phyloP scores from a whole-genome alignment of 495 filamentous ascomycete genomes.

The Xylaria bambusicola region DNA sequence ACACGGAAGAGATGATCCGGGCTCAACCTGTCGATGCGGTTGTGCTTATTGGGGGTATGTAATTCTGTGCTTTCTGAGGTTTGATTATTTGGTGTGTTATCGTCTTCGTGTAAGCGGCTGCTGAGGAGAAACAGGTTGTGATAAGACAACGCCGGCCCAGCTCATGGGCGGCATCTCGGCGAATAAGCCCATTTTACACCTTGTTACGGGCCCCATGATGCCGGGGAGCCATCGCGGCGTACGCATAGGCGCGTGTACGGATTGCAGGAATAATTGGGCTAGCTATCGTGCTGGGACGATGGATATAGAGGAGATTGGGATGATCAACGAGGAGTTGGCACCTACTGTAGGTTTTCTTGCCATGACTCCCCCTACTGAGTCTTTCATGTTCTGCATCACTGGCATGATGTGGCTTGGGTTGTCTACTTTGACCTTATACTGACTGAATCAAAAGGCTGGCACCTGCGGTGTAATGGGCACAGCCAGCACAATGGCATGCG shows the following conservation, averaged over 20 bases:
- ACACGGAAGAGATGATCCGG: constrained; percentile 70
- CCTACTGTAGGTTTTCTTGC: constrained; percentile 53
- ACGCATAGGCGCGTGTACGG: constrained; percentile 66
- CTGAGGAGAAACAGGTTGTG: constrained; percentile 50
- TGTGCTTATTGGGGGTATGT: constrained; percentile 63
- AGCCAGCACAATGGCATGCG: constrained; percentile 69
- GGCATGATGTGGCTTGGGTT: background rate
- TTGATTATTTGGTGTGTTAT: background rate
- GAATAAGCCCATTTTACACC: constrained; percentile 64
- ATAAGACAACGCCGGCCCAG: constrained; percentile 70
- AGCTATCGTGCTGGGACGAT: constrained; percentile 60
- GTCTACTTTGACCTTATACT: background rate
- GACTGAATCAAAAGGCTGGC: constrained; percentile 48
- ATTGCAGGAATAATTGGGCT: constrained; percentile 69
- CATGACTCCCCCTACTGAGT: no score
- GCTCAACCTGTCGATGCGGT: constrained; percentile 66
- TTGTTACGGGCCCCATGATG: constrained; percentile 70
- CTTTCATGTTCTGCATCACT: no score
- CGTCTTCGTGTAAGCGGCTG: background rate
- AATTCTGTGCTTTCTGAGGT: background rate
- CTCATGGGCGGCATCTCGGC: constrained; percentile 71
- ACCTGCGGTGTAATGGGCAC: constrained; percentile 74
- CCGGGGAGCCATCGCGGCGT: constrained; percentile 60
- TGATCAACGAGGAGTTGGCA: constrained; percentile 67
- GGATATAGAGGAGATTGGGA: constrained; percentile 66